These are phyloP conservation scores for Clavispora vitiphila DNA, from an alignment of 805 yeast genomes.

Conservation along the genomic window DNA sequence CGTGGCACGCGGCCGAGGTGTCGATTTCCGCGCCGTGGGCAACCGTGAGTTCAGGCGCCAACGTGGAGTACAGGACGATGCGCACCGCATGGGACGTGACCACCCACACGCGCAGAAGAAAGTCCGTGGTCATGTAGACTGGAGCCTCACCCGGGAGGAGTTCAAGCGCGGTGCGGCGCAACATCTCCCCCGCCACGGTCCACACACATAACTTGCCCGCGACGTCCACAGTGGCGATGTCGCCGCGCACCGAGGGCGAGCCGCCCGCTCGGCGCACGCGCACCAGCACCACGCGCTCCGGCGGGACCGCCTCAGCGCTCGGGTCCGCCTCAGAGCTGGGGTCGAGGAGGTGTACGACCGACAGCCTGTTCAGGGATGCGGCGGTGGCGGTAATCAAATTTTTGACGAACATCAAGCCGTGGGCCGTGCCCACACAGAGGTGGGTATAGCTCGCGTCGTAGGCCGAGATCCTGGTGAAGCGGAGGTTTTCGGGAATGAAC, in stretches of 20 bases:
- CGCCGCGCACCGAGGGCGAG: slow-evolving; percentile 28
- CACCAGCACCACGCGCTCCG: slow-evolving; percentile 40
- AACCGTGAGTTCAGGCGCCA: slow-evolving; percentile 1
- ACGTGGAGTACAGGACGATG: background rate
- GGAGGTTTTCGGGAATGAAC: slow-evolving; percentile 29
- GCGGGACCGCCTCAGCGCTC: slow-evolving; percentile 40
- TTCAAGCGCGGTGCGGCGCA: background rate
- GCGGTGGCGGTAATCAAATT: slow-evolving; percentile 31
- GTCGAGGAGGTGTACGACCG: slow-evolving; percentile 35
- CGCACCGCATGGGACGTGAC: background rate
- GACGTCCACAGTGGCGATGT: slow-evolving; percentile 36
- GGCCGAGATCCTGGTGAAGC: slow-evolving; percentile 14
- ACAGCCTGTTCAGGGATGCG: slow-evolving; percentile 21
- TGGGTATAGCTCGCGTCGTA: slow-evolving; percentile 29
- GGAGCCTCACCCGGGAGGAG: background rate
- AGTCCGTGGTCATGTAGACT: background rate
- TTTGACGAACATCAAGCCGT: slow-evolving; percentile 28
- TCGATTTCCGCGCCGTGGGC: slow-evolving; percentile 15
- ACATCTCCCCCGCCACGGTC: slow-evolving; percentile 39
- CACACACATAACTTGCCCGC: slow-evolving; percentile 37
- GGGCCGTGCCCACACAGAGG: slow-evolving; percentile 22
- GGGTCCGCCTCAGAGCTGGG: slow-evolving; percentile 34
- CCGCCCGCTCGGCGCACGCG: slow-evolving; percentile 18
- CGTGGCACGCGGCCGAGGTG: slow-evolving; percentile 15
- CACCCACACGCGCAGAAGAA: background rate